Percentiles rank a stretch among this genome's conserved stretches.
Conservation (phyloP, 169 alveolate species). For the Eimeria tenella region DNA sequence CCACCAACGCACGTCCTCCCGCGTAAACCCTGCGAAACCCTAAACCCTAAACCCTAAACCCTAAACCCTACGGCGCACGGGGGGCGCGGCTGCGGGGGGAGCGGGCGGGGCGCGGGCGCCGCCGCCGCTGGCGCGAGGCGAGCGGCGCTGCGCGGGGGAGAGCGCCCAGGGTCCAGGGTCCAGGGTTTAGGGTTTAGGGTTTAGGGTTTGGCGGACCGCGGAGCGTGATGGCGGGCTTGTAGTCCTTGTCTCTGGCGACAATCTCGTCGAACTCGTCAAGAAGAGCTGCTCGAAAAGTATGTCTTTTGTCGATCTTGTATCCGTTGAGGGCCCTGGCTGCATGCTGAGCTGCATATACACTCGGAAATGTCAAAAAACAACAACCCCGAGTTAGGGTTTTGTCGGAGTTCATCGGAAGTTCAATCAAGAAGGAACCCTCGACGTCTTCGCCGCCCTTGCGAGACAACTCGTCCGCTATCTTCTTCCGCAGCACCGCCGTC, state of each 20-base stretch:
- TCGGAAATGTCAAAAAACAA: constrained; percentile 89
- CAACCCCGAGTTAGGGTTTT: constrained; percentile 85
- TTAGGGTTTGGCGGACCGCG: constrained; percentile 44
- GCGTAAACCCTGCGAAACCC: constrained; percentile 85
- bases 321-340: constrained; percentile 83
- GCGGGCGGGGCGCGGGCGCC: background rate
- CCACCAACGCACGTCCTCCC: constrained; percentile 93
- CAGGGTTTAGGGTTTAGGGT: constrained; percentile 36
- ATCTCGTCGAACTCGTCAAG: constrained; percentile 88
- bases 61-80: background rate
- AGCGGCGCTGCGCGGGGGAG: too few species aligned
- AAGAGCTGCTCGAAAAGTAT: constrained; percentile 85
- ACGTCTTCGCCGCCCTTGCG: constrained; percentile 66
- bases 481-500: constrained; percentile 65
- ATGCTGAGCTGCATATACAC: constrained; percentile 85
- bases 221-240: constrained; percentile 86
- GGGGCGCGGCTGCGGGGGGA: background rate
- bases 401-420: constrained; percentile 32
- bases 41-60: constrained; percentile 29
- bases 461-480: constrained; percentile 63
- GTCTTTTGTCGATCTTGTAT: constrained; percentile 84
- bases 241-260: constrained; percentile 84
- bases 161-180: background rate
- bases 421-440: constrained; percentile 29
- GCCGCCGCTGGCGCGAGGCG: too few species aligned